Evolutionary conservation across 768 basidiomycete genomes (phyloP), one percentile per base, ranked within the genome.

Genomic region (Phylloporus sp.): DNA sequence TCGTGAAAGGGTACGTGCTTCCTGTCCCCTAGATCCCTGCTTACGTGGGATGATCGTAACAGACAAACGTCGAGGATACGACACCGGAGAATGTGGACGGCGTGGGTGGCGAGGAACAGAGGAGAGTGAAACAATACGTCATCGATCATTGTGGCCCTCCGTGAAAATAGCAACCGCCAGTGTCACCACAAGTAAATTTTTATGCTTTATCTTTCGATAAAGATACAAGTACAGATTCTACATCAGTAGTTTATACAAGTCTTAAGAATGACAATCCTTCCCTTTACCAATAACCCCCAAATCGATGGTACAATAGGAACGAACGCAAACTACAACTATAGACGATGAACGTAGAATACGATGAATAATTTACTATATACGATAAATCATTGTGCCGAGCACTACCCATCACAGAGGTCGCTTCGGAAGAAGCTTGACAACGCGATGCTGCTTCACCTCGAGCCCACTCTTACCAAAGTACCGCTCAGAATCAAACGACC

Each of bases 51-150:
- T 34, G 28, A 18, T 50, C 26, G 6, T 51, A 22, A 15, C 26
- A 95, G 93, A 71, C 84, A 50, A 95, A 99, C 64, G 67, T 84
- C 44, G 95, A 99, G 48, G 81, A 82, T 22, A 80, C 87, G 69
- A 84, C 81, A n/a, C 87, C 95, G 18, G 95, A 98, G 70, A 80
- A 90, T 50, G 78, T 95, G 27, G 82, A 84, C 39, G 95, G 95
- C 5, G 92, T 97, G 0, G 91, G 92, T n/a, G 91, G 88, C 28
- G 53, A 58, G 41, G 95, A 97, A 71, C 94, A 97, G 73, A 86
- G 80, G 64, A 78, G 81, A 53, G 92, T 85, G 22, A 81, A 79
- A 57, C 76, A 80, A 52, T 90, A 94, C 73, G 83, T 97, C 40
- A 74, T 85, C 48, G 80, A 86, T 53, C 75, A 72, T 24, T 92